Conservation (phyloP, 1,284 basidiomycete genomes). For the Salmacisia buchloeana region DNA sequence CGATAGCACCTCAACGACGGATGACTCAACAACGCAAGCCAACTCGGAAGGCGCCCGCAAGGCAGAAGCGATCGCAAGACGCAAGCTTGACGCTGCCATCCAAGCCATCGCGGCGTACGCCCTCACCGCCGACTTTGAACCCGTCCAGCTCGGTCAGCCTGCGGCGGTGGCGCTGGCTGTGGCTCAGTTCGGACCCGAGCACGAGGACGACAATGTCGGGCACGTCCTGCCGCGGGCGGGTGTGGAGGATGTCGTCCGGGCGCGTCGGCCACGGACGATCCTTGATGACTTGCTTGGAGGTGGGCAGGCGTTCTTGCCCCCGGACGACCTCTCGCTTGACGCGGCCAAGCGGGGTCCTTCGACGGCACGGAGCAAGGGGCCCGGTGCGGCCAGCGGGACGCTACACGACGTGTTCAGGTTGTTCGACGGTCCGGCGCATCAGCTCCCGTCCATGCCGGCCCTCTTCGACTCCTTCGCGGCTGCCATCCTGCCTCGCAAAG, state of each 20-base stretch:
- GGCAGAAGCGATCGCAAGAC: neutral
- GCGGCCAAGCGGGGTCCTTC: neutral
- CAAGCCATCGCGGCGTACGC: constrained; percentile 9
- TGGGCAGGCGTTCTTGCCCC: constrained; percentile 53
- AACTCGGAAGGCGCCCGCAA: neutral
- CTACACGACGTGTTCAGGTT: constrained; percentile 51
- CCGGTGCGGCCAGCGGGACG: neutral
- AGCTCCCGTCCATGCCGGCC: constrained; percentile 69
- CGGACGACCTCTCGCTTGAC: constrained; percentile 29
- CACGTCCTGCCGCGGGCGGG: constrained; percentile 41
- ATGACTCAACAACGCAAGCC: too few species aligned
- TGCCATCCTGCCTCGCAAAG: constrained; percentile 64
- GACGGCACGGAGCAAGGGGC: neutral
- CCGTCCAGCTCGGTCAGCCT: constrained; percentile 20
- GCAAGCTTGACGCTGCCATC: neutral
- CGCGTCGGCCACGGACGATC: constrained; percentile 58
- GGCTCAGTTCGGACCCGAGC: constrained; percentile 29
- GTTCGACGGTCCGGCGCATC: constrained; percentile 71
- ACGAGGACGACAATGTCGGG: constrained; percentile 63
- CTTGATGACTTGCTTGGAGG: constrained; percentile 78
- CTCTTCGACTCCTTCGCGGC: constrained; percentile 71
- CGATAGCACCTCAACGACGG: too few species aligned
- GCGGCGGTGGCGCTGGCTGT: neutral
- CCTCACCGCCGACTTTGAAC: constrained; percentile 27
- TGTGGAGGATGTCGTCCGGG: constrained; percentile 37